These are phyloP conservation scores for Eucalyptus victrix DNA, from an alignment of 345 rosid genomes.

Conservation along the genomic window DNA sequence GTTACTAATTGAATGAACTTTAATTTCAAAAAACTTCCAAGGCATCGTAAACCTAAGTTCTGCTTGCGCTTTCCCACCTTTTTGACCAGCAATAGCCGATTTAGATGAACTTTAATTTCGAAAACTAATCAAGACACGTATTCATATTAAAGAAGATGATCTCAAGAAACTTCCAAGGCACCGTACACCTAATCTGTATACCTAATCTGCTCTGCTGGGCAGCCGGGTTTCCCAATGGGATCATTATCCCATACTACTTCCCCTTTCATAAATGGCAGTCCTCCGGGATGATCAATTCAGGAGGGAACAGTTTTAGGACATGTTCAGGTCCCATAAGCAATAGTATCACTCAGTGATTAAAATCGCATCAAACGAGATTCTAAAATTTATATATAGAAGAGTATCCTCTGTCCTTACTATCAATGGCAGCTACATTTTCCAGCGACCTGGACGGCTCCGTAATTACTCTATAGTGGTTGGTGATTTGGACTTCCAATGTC, in stretches of 20 bases:
- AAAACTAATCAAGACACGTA: too few relatives aligned
- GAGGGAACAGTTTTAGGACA: too few relatives aligned
- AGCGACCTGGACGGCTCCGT: background rate
- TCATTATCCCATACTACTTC: too few relatives aligned
- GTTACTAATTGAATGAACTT: background rate
- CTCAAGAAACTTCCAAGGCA: background rate
- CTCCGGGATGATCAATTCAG: too few relatives aligned
- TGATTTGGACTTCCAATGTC: background rate
- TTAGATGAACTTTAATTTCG: too few relatives aligned
- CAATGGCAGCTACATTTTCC: background rate
- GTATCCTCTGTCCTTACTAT: background rate
- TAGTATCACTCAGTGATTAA: background rate
- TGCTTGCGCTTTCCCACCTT: background rate
- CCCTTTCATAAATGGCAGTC: too few relatives aligned
- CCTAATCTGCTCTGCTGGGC: too few relatives aligned
- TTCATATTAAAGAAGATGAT: too few relatives aligned
- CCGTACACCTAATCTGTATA: background rate
- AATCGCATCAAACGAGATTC: background rate
- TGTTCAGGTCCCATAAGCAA: too few relatives aligned
- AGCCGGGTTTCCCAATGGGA: too few relatives aligned
- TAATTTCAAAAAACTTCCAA: background rate
- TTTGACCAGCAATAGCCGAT: too few relatives aligned
- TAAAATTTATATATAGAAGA: background rate
- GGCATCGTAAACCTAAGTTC: background rate
- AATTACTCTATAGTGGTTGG: background rate